Evolutionary conservation across 129 eudicot species (phyloP), one percentile per base, ranked within the genome.

Genomic region (Chrysanthemum seticuspe): DNA sequence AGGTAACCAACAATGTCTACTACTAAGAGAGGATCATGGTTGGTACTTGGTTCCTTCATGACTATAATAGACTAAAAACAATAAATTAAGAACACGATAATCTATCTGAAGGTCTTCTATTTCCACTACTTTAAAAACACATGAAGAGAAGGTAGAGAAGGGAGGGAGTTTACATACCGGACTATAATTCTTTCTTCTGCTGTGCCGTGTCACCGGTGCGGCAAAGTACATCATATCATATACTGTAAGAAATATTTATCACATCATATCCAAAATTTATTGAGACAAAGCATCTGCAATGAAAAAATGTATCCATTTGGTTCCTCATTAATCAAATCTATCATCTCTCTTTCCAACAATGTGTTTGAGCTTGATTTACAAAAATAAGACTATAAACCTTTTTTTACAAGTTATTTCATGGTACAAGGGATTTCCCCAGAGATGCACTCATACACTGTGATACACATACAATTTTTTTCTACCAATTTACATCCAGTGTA

Each of bases 401-500:
- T 65, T 67, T 77, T 71, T 80, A 80, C 83, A 80, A 70, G 74
- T 54, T 62, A 75, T 62, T 53, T 54, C 78, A 65, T 45, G 50
- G 54, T 53, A 62, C 55, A 62, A 57, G 68, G 40, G 56, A 70
- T 57, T 53, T 74, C 58, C 62, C 62, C 36, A 21, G 48, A 29
- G 67, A n/a, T 65, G 70, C 56, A 54, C 52, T 8, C 31, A 74
- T 65, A 74, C 56, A 54, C 47, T 31, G 36, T 31, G 36, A 31
- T 62, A 68, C 21, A 62, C 14, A 48, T 80, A 66, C 36, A 31
- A 31, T 31, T 31, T 31, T 29, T 31, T 66, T 80, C 87, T 90
- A 88, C 95, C 87, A 86, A 75, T 83, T 88, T 68, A 91, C 92
- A 67, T 88, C 95, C 50, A 90, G 80, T 9, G 97, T 91, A 34